These are phyloP conservation scores for Aspergillus floridensis DNA, from an alignment of 2,329 filamentous ascomycete species.

Conservation along the genomic window DNA sequence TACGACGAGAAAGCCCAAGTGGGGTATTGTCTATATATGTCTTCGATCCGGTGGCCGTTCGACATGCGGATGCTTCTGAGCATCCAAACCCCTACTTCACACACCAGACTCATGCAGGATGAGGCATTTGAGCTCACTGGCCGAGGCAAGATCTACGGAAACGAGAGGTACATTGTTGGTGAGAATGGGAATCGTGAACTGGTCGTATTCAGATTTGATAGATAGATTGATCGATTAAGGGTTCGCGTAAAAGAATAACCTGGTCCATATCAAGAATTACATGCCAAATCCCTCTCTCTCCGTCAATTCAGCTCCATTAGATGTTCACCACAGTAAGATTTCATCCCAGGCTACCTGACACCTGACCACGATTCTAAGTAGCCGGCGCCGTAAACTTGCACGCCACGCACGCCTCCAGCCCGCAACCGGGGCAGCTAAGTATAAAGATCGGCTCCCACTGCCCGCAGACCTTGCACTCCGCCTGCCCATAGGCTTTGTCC, in stretches of 20 bases:
- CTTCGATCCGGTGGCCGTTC: conserved; percentile 26
- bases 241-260: too few species aligned
- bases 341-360: too few species aligned
- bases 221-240: conserved; percentile 15
- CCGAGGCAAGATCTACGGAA: conserved; percentile 56
- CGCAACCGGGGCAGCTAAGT: conserved; percentile 30
- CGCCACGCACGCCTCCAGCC: conserved; percentile 27
- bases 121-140: conserved; percentile 51
- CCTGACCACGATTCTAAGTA: not conserved
- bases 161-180: conserved; percentile 62
- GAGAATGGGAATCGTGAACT: conserved; percentile 54
- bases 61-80: conserved; percentile 27
- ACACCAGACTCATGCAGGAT: conserved; percentile 23
- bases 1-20: conserved; percentile 32
- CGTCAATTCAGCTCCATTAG: too few species aligned
- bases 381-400: conserved; percentile 26
- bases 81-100: conserved; percentile 27
- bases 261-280: too few species aligned
- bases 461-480: conserved; percentile 27
- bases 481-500: conserved; percentile 22
- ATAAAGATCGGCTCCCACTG: conserved; percentile 30
- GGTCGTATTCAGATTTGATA: conserved; percentile 54
- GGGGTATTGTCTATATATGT: conserved; percentile 37
- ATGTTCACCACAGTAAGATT: too few species aligned
- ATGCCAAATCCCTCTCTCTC: too few species aligned